Conservation (phyloP, 2,329 filamentous ascomycete species). For the Sporothrix brasiliensis region DNA sequence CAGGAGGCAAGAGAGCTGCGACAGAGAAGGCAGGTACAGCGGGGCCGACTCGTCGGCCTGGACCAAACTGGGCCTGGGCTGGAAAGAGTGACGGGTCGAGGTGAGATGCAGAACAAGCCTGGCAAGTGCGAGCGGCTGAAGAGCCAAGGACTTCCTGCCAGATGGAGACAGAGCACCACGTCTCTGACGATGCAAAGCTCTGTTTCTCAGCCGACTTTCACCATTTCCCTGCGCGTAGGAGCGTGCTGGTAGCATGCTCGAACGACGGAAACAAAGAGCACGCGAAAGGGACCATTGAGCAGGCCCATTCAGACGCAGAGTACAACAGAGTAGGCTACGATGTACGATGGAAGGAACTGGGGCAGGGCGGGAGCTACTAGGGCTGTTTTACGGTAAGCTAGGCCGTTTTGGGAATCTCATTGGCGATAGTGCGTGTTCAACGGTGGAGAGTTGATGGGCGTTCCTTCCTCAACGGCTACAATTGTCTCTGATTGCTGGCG, state of each 20-base stretch:
- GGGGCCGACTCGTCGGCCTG: constrained; percentile 10
- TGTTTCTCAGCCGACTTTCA: constrained; percentile 1
- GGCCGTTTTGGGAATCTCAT: not conserved
- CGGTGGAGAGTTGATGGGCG: constrained; percentile 7
- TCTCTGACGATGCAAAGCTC: not conserved
- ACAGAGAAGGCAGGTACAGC: constrained; percentile 27
- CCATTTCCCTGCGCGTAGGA: not conserved
- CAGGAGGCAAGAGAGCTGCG: constrained; percentile 20
- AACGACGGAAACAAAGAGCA: not conserved
- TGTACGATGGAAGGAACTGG: not conserved
- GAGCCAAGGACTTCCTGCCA: not conserved
- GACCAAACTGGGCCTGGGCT: constrained; percentile 3
- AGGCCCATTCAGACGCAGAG: not conserved
- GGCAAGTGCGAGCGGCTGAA: constrained; percentile 7
- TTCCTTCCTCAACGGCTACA: constrained; percentile 9
- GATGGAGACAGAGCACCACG: not conserved
- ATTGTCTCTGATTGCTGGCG: constrained; percentile 16
- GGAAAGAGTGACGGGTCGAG: constrained; percentile 11
- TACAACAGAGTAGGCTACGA: not conserved
- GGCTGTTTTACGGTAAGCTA: not conserved
- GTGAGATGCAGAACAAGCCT: constrained; percentile 18
- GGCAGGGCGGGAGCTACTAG: constrained; percentile 23
- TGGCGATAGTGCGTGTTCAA: constrained; percentile 25
- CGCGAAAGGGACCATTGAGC: not conserved
- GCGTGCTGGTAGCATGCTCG: constrained; percentile 2